phyloP scores from a whole-genome alignment of 805 yeast species.

The Clavispora asparagi region DNA sequence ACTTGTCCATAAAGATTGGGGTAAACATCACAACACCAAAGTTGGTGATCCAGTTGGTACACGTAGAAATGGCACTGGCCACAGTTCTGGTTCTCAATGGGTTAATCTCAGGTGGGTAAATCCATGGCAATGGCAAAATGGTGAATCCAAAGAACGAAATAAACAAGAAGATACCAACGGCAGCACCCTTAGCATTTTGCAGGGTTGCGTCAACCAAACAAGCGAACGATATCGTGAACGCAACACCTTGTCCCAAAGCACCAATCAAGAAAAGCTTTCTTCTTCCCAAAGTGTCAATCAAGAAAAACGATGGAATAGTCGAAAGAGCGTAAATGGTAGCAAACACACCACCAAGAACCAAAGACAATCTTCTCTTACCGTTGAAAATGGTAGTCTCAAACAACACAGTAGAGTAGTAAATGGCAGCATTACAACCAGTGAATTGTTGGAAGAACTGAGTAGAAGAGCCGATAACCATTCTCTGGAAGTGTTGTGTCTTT shows the following conservation, averaged over 20 bases:
- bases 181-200: conserved; percentile 39
- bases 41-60: conserved; percentile 42
- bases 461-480: conserved; percentile 59
- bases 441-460: conserved; percentile 68
- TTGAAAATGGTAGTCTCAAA: conserved; percentile 48
- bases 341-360: conserved; percentile 62
- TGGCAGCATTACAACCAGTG: conserved; percentile 68
- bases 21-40: conserved; percentile 45
- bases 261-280: conserved; percentile 42
- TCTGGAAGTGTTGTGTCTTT: conserved; percentile 55
- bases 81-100: conserved; percentile 44
- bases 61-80: conserved; percentile 39
- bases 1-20: conserved; percentile 34
- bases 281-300: conserved; percentile 40
- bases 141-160: conserved; percentile 41
- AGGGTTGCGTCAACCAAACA: conserved; percentile 29
- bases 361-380: conserved; percentile 44
- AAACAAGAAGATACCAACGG: conserved; percentile 41
- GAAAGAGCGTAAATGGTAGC: conserved; percentile 56
- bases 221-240: conserved; percentile 38
- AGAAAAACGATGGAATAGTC: conserved; percentile 41
- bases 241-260: conserved; percentile 36
- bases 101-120: conserved; percentile 44
- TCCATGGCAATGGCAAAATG: conserved; percentile 42
- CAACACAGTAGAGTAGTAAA: conserved; percentile 57